Base-by-base conservation (phyloP, 169 alveolate species). In the Eimeria maxima region DNA sequence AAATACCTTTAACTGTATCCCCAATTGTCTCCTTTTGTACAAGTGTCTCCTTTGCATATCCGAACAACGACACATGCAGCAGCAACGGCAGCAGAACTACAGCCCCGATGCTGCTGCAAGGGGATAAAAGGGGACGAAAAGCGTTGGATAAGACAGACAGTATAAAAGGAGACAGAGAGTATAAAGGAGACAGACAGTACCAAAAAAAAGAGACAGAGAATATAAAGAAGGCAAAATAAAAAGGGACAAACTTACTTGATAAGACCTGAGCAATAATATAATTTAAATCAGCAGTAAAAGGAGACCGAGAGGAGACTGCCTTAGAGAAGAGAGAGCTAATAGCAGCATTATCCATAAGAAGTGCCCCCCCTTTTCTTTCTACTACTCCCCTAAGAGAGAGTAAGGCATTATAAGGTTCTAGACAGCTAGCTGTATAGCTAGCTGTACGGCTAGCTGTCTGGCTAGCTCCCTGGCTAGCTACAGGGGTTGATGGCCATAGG, bases 351-450 rank as follows among this genome's bases (percentile, higher is more conserved):
- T 90, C 76, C 27, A 90, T n/a, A 3, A 90, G 60, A 11, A 90
- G 95, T 33, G 95, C 95, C 60, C 87, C 95, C 55, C 87, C 65
- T 20, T 69, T 47, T 57, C 81, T 76, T 8, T 53, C 87, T 27
- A 33, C 24, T 13, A 90, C 53, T 20, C 57, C 76, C 1, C 29
- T 50, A 10, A 44, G 45, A 44, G 95, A 63, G 60, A 90, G 88
- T 33, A 90, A 47, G 67, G 95, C 95, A 33, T 90, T 90, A 71
- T 90, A 90, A 50, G 95, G 95, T 55, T 90, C 95, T n/a, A 90
- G 71, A 8, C 80, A 55, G 95, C 95, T 90, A 22, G 95, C 69
- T 50, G 93, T 8, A n/a, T 42, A 65, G 89, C 89, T 45, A 78
- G 89, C 89, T 45, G 65, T 29, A n/a, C 45, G 63, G 89, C 89